Percentiles rank a stretch among this genome's conserved stretches.
phyloP scores from a whole-genome alignment of 2,329 filamentous ascomycete species.

The Albifimbria verrucaria region DNA sequence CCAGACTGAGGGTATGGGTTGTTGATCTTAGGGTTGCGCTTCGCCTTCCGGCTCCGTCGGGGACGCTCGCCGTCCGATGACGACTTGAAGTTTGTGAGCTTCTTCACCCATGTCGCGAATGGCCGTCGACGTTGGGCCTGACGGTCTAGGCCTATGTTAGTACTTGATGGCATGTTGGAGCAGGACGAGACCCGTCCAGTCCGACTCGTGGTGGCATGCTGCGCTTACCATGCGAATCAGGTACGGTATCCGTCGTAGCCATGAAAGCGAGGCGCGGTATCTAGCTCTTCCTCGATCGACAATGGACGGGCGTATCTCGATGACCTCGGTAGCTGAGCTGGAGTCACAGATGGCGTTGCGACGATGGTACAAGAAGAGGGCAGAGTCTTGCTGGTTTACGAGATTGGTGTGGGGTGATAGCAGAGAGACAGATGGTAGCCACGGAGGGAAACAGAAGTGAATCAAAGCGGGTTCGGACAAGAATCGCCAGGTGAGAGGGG shows the following conservation, averaged over 20 bases:
- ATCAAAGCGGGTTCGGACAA: not conserved
- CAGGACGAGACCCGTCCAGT: too few relatives aligned
- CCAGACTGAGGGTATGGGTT: constrained; percentile 90
- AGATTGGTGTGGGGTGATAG: too few relatives aligned
- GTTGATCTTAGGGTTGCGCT: constrained; percentile 65
- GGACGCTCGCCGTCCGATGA: constrained; percentile 57
- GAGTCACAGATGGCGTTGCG: too few relatives aligned
- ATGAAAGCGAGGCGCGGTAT: constrained; percentile 7
- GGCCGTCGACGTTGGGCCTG: constrained; percentile 70
- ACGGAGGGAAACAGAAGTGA: not conserved
- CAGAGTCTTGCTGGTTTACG: too few relatives aligned
- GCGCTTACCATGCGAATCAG: constrained; percentile 23
- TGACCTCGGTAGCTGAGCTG: not conserved
- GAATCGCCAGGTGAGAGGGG: not conserved
- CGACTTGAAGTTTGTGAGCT: constrained; percentile 80
- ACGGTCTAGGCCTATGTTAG: constrained; percentile 56
- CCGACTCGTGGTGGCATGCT: too few relatives aligned
- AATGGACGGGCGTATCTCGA: not conserved
- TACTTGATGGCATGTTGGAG: constrained; percentile 4
- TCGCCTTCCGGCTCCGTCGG: constrained; percentile 44
- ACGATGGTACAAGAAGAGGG: too few relatives aligned
- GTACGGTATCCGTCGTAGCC: constrained; percentile 22
- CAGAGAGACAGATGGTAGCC: not conserved
- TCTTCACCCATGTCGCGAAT: constrained; percentile 92
- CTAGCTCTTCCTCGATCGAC: not conserved